phyloP scores from a whole-genome alignment of 2,329 filamentous ascomycete species.

The Aspergillus vadensis region DNA sequence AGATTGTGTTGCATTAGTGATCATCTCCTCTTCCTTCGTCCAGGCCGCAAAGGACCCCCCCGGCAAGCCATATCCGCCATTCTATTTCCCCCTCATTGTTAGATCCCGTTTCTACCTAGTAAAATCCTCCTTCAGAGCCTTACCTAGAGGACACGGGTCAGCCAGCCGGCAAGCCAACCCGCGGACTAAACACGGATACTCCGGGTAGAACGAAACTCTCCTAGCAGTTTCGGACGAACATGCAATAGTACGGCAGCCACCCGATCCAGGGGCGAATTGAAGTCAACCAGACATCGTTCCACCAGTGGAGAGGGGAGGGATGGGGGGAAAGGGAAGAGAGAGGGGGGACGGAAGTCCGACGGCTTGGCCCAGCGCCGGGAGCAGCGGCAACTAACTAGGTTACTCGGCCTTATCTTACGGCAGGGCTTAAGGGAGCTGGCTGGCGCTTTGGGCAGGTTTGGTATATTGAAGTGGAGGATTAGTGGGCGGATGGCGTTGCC shows the following conservation, averaged over 20 bases:
- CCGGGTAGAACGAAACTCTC: too few relatives aligned
- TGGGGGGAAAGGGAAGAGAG: background rate
- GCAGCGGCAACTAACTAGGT: background rate
- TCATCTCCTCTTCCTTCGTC: background rate
- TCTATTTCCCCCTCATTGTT: background rate
- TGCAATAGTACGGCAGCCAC: background rate
- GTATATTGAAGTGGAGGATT: background rate
- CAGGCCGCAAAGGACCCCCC: background rate
- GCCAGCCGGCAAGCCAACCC: too few relatives aligned
- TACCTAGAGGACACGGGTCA: too few relatives aligned
- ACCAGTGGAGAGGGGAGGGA: background rate
- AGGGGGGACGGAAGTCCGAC: slow-evolving; percentile 8
- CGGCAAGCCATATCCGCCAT: background rate
- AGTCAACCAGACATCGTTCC: background rate
- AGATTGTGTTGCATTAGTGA: background rate
- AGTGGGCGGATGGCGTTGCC: background rate
- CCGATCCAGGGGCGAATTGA: background rate
- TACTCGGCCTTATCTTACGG: background rate
- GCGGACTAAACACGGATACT: too few relatives aligned
- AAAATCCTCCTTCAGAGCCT: too few relatives aligned
- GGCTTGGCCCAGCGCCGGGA: background rate
- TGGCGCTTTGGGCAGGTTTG: too few relatives aligned
- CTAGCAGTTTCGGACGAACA: background rate
- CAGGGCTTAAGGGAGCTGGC: background rate
- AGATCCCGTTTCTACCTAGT: too few relatives aligned